A percentile compares a stretch with the other conserved stretches of the same genome.
These are phyloP conservation scores for Eucalyptus lansdowneana DNA, from an alignment of 345 rosid species.

Conservation along the genomic window DNA sequence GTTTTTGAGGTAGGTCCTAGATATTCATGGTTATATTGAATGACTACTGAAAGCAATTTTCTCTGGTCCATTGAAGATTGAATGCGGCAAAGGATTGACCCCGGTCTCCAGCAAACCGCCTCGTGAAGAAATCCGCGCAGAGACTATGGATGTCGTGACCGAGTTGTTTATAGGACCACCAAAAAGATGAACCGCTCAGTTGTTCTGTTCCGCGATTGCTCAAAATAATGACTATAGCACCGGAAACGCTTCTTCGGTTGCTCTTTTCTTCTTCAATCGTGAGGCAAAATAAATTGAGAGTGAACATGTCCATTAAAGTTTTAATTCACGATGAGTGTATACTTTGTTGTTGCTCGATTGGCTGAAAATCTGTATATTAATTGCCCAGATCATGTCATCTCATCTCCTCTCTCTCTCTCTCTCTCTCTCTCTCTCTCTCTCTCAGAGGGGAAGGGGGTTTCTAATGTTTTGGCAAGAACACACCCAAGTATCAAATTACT, in stretches of 20 bases:
- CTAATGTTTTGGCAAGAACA: too few species aligned
- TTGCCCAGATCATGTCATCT: too few species aligned
- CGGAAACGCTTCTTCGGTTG: background rate
- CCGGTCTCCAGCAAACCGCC: background rate
- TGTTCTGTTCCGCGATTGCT: background rate
- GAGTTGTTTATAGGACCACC: constrained; percentile 2
- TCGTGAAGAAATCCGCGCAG: background rate
- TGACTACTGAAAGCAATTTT: background rate
- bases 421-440: too few species aligned
- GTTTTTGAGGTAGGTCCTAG: background rate
- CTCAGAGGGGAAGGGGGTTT: too few species aligned
- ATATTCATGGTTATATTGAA: background rate
- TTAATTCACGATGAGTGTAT: background rate
- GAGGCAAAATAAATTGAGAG: background rate
- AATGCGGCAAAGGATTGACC: background rate
- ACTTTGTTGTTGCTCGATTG: background rate
- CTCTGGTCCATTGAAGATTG: background rate
- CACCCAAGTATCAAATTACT: too few species aligned
- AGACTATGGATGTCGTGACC: background rate
- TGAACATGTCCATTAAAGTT: background rate
- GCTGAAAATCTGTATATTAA: background rate
- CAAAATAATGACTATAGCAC: background rate
- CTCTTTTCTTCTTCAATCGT: background rate
- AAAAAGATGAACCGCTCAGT: background rate
- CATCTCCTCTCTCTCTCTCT: too few species aligned